A percentile compares a stretch with the other conserved stretches of the same genome.
phyloP scores from a whole-genome alignment of 2,329 filamentous ascomycete genomes.

The Fusarium globosum region DNA sequence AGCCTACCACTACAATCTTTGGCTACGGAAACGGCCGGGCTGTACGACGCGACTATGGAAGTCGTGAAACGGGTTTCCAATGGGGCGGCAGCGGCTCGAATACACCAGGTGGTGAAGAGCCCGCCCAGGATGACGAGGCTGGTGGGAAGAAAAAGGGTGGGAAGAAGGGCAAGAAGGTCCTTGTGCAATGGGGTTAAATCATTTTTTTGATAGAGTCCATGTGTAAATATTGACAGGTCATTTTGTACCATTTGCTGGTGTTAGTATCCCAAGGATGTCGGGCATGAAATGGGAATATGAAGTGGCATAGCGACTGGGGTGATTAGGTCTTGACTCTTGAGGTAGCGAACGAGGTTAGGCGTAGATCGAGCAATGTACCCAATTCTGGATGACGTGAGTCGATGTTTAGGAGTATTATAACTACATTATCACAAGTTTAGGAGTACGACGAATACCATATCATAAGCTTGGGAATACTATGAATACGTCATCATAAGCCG shows the following conservation, averaged over 20 bases:
- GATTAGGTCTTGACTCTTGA: neutral
- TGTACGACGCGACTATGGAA: constrained; percentile 65
- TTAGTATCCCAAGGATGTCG: neutral
- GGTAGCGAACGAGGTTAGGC: neutral
- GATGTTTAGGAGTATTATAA: neutral
- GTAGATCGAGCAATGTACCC: neutral
- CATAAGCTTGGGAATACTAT: neutral
- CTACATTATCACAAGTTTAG: neutral
- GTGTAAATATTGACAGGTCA: neutral
- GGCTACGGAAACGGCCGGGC: constrained; percentile 66
- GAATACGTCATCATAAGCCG: neutral
- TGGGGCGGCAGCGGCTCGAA: constrained; percentile 56
- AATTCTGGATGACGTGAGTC: neutral
- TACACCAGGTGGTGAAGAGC: constrained; percentile 44
- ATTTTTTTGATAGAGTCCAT: neutral
- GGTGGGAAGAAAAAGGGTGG: constrained; percentile 65
- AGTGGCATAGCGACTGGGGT: constrained; percentile 3
- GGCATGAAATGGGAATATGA: neutral
- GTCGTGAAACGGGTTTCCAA: constrained; percentile 62
- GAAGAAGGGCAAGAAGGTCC: constrained; percentile 70
- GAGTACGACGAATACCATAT: neutral
- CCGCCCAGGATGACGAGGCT: constrained; percentile 44
- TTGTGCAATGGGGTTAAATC: constrained; percentile 68
- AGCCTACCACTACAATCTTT: constrained; percentile 70
- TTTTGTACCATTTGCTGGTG: neutral